Percentiles rank a stretch among this genome's conserved stretches.
These are phyloP conservation scores for Fusarium hostae DNA, from an alignment of 2,329 filamentous ascomycete genomes.

Conservation along the genomic window DNA sequence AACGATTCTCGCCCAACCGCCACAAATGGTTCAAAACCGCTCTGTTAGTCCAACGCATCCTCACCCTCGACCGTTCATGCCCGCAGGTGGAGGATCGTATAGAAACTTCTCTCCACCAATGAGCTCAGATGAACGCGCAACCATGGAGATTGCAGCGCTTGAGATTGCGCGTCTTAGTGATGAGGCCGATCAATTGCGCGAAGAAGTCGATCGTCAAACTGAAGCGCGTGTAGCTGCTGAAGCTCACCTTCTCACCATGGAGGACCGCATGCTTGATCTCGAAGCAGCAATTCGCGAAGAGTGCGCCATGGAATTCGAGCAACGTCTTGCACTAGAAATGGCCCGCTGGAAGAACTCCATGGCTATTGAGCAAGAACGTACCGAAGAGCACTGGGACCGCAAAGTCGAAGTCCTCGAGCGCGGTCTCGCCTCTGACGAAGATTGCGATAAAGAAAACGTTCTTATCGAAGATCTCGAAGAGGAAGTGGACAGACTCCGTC, in stretches of 20 bases:
- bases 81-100: conserved; percentile 50
- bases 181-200: conserved; percentile 79
- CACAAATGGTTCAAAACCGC: conserved; percentile 41
- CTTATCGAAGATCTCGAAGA: conserved; percentile 72
- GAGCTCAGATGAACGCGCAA: conserved; percentile 67
- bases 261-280: conserved; percentile 72
- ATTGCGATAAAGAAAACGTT: conserved; percentile 71
- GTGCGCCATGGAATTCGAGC: conserved; percentile 87
- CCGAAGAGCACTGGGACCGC: conserved; percentile 86
- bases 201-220: conserved; percentile 76
- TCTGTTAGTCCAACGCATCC: conserved; percentile 49
- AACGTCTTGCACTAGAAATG: conserved; percentile 77
- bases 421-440: conserved; percentile 56
- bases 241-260: conserved; percentile 75
- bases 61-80: conserved; percentile 54
- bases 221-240: conserved; percentile 78
- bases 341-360: conserved; percentile 83
- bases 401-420: conserved; percentile 78
- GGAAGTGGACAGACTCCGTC: conserved; percentile 76
- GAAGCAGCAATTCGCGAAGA: conserved; percentile 91
- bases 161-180: conserved; percentile 80
- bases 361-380: conserved; percentile 80
- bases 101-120: conserved; percentile 55
- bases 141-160: conserved; percentile 83
- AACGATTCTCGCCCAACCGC: conserved; percentile 65